Percentiles rank a stretch among this genome's conserved stretches.
Conservation (phyloP, 2,329 filamentous ascomycete genomes). For the Cladosporium sp. region DNA sequence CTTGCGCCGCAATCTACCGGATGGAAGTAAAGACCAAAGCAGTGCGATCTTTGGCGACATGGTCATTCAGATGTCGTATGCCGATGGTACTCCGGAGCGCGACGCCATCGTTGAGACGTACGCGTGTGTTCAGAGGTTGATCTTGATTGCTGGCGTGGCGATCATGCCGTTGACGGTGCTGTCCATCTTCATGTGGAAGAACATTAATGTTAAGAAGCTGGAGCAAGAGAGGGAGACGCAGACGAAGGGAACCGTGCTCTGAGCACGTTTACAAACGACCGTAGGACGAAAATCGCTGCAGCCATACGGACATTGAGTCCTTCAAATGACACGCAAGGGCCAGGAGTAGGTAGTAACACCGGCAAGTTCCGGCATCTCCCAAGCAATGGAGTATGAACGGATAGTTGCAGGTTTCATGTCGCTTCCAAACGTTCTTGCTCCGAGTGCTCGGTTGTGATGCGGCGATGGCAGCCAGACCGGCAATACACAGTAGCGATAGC, state of each 20-base stretch:
- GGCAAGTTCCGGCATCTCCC: neutral
- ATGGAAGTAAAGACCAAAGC: conserved; percentile 4
- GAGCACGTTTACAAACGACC: neutral
- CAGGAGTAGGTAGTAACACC: neutral
- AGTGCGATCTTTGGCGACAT: conserved; percentile 54
- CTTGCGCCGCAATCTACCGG: conserved; percentile 20
- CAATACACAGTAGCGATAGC: neutral
- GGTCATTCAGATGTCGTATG: conserved; percentile 55
- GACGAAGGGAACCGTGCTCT: conserved; percentile 3
- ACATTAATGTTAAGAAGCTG: conserved; percentile 29
- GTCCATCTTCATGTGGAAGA: conserved; percentile 22
- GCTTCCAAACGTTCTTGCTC: neutral
- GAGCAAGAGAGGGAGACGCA: conserved; percentile 25
- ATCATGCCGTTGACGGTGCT: conserved; percentile 20
- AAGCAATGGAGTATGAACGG: neutral
- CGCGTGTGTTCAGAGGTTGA: conserved; percentile 37
- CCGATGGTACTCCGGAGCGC: conserved; percentile 51
- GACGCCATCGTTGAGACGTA: conserved; percentile 42
- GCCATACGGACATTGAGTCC: neutral
- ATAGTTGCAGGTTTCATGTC: neutral
- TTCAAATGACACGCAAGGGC: neutral
- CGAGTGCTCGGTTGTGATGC: neutral
- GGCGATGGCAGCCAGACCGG: neutral
- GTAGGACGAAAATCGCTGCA: neutral
- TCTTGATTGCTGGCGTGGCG: conserved; percentile 37